phyloP scores from a whole-genome alignment of 2,329 filamentous ascomycete genomes.

The Coniochaeta pulveracea region DNA sequence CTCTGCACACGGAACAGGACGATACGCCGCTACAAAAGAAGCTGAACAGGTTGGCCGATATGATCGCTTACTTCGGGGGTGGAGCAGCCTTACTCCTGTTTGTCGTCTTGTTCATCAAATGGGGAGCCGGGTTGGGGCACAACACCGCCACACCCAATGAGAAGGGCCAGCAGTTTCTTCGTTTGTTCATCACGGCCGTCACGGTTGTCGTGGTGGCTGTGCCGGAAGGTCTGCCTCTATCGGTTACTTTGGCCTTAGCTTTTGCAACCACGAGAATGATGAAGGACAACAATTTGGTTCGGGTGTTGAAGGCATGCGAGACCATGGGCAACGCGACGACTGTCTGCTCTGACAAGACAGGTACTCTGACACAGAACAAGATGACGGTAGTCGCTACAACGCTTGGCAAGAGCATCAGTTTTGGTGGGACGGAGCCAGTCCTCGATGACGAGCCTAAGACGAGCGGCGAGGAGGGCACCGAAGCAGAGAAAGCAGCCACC shows the following conservation, averaged over 20 bases:
- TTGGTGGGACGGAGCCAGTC: constrained; percentile 17
- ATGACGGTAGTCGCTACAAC: constrained; percentile 69
- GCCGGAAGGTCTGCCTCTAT: constrained; percentile 54
- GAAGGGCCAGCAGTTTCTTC: constrained; percentile 49
- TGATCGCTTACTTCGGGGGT: constrained; percentile 42
- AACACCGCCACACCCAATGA: constrained; percentile 34
- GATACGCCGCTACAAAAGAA: constrained; percentile 43
- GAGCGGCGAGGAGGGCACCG: constrained; percentile 1
- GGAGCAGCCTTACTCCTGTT: constrained; percentile 66
- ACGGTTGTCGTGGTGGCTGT: constrained; percentile 61
- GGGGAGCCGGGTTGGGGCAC: constrained; percentile 48
- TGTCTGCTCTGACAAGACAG: constrained; percentile 73
- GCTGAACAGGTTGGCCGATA: constrained; percentile 35
- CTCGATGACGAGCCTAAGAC: constrained; percentile 12
- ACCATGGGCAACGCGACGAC: constrained; percentile 66
- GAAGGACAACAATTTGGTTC: constrained; percentile 62
- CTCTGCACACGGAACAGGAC: constrained; percentile 38
- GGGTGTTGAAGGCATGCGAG: constrained; percentile 57
- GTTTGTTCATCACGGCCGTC: constrained; percentile 53
- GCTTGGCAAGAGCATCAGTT: constrained; percentile 34
- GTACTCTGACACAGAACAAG: constrained; percentile 63
- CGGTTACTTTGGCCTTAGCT: constrained; percentile 57
- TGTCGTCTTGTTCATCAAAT: constrained; percentile 68
- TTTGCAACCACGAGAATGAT: constrained; percentile 61
- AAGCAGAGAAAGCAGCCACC: constrained; percentile 14